Evolutionary conservation across 192 early-diverging fungal species (phyloP).

Genomic region (Coemansia biformis): DNA sequence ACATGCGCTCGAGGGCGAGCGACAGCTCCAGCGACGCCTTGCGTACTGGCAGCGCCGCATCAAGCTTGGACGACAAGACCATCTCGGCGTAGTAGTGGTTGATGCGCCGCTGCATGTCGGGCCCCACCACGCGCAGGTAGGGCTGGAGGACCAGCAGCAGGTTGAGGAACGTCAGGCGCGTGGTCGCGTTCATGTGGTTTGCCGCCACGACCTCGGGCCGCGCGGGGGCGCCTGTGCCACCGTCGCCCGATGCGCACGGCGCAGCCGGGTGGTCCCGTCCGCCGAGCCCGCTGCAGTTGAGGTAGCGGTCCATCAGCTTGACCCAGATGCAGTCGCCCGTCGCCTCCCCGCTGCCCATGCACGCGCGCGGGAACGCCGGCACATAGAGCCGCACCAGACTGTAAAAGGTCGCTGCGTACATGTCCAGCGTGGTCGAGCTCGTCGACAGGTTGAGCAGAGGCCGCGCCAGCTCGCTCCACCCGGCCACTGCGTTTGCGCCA

Average conservation of each 20-base stretch:
- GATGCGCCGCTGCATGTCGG: slow-evolving; percentile 32
- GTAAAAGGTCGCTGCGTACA: slow-evolving; percentile 45
- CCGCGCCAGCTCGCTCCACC: slow-evolving; percentile 45
- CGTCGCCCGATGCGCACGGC: no score
- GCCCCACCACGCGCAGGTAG: slow-evolving; percentile 17
- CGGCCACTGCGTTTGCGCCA: slow-evolving; percentile 22
- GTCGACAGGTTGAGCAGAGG: slow-evolving; percentile 45
- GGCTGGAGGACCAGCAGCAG: slow-evolving; percentile 39
- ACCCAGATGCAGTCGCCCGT: slow-evolving; percentile 37
- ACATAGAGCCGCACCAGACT: slow-evolving; percentile 39
- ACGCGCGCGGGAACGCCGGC: slow-evolving; percentile 40
- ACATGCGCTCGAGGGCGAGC: slow-evolving; percentile 37
- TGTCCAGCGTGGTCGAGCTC: slow-evolving; percentile 47
- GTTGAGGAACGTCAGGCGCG: slow-evolving; percentile 47
- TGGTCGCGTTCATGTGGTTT: slow-evolving; percentile 48
- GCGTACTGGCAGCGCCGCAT: slow-evolving; percentile 45
- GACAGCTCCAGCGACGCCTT: slow-evolving; percentile 47
- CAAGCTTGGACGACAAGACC: slow-evolving; percentile 38
- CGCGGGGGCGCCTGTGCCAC: slow-evolving; percentile 3
- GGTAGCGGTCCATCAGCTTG: slow-evolving; percentile 49
- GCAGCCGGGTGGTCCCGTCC: slow-evolving; percentile 19
- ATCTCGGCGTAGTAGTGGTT: slow-evolving; percentile 43
- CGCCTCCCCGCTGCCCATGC: slow-evolving; percentile 42
- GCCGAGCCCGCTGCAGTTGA: slow-evolving; percentile 42
- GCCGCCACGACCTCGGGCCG: slow-evolving; percentile 45